Evolutionary conservation across 78 protist species (phyloP).

Genomic region (slime mould (Dictyostelium discoideum)): DNA sequence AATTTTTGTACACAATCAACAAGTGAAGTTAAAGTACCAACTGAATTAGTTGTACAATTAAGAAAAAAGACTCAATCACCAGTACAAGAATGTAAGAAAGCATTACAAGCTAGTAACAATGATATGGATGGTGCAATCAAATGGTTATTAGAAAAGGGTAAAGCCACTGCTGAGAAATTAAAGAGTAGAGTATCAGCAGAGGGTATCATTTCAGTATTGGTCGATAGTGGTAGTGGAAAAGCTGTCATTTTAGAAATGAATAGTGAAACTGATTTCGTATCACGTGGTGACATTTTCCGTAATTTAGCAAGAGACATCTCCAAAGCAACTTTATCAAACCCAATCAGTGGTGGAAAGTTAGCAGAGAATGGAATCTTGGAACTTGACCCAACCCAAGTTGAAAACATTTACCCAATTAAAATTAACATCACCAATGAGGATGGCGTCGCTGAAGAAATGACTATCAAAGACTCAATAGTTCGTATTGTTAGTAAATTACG

Average conservation of each 20-base stretch:
- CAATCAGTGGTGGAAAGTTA: background rate
- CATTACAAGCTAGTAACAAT: constrained; percentile 13
- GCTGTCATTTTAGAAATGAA: constrained; percentile 59
- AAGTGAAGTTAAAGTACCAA: constrained; percentile 38
- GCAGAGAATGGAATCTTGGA: background rate
- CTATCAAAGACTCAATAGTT: constrained; percentile 5
- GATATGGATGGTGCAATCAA: constrained; percentile 26
- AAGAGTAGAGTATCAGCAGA: constrained; percentile 36
- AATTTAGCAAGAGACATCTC: constrained; percentile 11
- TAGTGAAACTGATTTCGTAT: constrained; percentile 76
- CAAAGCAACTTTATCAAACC: background rate
- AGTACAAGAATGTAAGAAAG: constrained; percentile 52
- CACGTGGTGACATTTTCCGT: constrained; percentile 64
- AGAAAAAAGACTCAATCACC: constrained; percentile 64
- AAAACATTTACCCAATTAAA: background rate
- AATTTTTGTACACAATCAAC: background rate
- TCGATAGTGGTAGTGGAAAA: background rate
- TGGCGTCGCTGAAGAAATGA: background rate
- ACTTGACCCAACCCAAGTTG: background rate
- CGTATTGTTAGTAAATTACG: constrained; percentile 43
- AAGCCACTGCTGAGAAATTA: constrained; percentile 48
- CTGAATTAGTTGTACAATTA: constrained; percentile 27
- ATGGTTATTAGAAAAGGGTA: constrained; percentile 76
- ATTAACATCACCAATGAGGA: background rate
- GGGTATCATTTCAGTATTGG: constrained; percentile 43